Percentiles rank a stretch among this genome's conserved stretches.
phyloP scores from a whole-genome alignment of 2,329 filamentous ascomycete genomes.

The Aspergillus floridensis region DNA sequence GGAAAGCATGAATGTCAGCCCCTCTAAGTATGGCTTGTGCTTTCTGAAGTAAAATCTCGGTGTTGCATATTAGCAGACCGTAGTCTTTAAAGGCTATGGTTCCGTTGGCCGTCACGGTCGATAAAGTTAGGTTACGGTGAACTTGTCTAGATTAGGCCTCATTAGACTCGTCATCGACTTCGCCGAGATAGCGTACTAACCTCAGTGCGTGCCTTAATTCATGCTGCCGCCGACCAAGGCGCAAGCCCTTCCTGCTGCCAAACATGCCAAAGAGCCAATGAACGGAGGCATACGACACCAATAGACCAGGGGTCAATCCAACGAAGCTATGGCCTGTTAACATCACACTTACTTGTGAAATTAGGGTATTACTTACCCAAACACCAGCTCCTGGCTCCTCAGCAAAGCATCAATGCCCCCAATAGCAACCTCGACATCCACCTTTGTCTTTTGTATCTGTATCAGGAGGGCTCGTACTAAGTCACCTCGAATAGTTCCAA shows the following conservation, averaged over 20 bases:
- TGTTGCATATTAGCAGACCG: constrained; percentile 83
- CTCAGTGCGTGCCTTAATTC: constrained; percentile 75
- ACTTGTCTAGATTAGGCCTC: constrained; percentile 59
- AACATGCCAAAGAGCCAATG: constrained; percentile 70
- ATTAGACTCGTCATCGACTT: neutral
- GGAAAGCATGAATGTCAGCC: constrained; percentile 76
- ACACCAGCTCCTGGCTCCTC: constrained; percentile 94
- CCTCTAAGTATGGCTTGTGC: constrained; percentile 67
- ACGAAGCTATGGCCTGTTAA: constrained; percentile 63
- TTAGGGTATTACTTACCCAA: constrained; percentile 53
- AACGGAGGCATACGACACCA: constrained; percentile 73
- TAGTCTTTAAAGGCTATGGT: constrained; percentile 89
- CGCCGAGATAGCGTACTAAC: constrained; percentile 29
- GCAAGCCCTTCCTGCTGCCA: constrained; percentile 67
- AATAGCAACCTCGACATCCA: constrained; percentile 94
- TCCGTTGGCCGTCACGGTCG: constrained; percentile 67
- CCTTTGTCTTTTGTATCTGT: constrained; percentile 98
- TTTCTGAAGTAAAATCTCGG: constrained; percentile 73
- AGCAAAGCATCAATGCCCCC: constrained; percentile 91
- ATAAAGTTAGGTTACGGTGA: constrained; percentile 72
- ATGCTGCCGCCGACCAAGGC: constrained; percentile 63
- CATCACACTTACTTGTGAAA: neutral
- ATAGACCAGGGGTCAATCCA: constrained; percentile 85
- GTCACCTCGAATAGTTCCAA: constrained; percentile 80
- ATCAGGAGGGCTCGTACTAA: constrained; percentile 87